Conservation (phyloP, 169 alveolate genomes). For the Cryptosporidium tyzzeri region DNA sequence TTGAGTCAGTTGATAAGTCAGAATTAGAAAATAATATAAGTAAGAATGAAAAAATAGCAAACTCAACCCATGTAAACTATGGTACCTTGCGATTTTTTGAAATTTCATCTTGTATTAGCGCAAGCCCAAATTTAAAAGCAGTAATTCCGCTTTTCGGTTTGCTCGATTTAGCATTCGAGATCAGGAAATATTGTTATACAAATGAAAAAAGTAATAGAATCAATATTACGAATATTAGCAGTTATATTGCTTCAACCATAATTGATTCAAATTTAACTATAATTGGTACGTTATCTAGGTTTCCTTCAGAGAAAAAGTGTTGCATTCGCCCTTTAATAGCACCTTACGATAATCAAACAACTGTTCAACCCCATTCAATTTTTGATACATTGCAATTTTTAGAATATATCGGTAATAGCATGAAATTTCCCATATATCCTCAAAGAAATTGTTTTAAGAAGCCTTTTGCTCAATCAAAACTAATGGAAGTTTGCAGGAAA, state of each 20-base stretch:
- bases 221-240: conserved; percentile 58
- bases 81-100: conserved; percentile 63
- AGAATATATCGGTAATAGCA: conserved; percentile 54
- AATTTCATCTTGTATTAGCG: conserved; percentile 44
- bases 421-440: conserved; percentile 73
- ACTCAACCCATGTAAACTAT: conserved; percentile 18
- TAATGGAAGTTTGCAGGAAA: conserved; percentile 48
- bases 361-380: conserved; percentile 62
- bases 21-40: conserved; percentile 52
- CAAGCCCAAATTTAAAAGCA: background rate
- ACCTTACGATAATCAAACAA: conserved; percentile 59
- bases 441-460: conserved; percentile 57
- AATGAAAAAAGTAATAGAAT: conserved; percentile 63
- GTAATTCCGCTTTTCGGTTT: conserved; percentile 57
- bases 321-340: conserved; percentile 53
- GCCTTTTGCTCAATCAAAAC: conserved; percentile 50
- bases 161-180: conserved; percentile 59
- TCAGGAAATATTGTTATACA: conserved; percentile 46
- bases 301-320: conserved; percentile 60
- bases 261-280: conserved; percentile 38
- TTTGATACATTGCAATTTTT: conserved; percentile 63
- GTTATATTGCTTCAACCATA: conserved; percentile 44
- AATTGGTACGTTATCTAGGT: conserved; percentile 33
- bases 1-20: conserved; percentile 60
- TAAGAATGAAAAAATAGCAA: conserved; percentile 28